Percentiles rank a stretch among this genome's conserved stretches.
These are phyloP conservation scores for Clarireedia paspali DNA, from an alignment of 2,329 filamentous ascomycete genomes.

Conservation along the genomic window DNA sequence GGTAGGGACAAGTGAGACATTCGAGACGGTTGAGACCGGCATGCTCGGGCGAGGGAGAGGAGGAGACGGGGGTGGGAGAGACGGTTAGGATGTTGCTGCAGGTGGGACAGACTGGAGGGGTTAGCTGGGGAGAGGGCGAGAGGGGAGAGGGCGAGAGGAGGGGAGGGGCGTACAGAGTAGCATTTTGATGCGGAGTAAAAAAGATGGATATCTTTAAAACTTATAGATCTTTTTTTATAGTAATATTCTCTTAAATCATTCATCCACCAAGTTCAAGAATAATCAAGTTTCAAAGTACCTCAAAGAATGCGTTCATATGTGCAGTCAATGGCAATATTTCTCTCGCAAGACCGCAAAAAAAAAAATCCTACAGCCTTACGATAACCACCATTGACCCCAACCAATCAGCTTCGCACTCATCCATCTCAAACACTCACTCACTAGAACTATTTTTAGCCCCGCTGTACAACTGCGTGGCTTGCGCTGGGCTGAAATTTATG, in stretches of 20 bases:
- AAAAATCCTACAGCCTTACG: too few relatives aligned
- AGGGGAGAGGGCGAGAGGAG: too few relatives aligned
- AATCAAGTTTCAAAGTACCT: background rate
- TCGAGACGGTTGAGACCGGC: conserved; percentile 67
- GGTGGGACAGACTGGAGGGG: conserved; percentile 61
- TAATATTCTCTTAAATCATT: too few relatives aligned
- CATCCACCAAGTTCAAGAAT: background rate
- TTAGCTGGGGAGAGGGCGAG: background rate
- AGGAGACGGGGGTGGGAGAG: conserved; percentile 30
- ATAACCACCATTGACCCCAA: too few relatives aligned
- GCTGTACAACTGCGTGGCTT: too few relatives aligned
- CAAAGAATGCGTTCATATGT: too few relatives aligned
- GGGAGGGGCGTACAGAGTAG: conserved; percentile 1
- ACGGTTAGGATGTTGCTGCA: conserved; percentile 82
- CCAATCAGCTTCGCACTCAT: too few relatives aligned
- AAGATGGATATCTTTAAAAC: background rate
- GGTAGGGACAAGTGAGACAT: conserved; percentile 92
- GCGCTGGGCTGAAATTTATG: background rate
- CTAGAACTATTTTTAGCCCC: too few relatives aligned
- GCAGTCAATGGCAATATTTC: too few relatives aligned
- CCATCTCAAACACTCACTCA: too few relatives aligned
- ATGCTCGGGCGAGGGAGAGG: conserved; percentile 20
- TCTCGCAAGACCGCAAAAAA: too few relatives aligned
- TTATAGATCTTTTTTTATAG: too few relatives aligned
- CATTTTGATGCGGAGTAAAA: background rate